Evolutionary conservation across 2,329 filamentous ascomycete genomes (phyloP).

Genomic region (Neocatenulostroma microsporum): DNA sequence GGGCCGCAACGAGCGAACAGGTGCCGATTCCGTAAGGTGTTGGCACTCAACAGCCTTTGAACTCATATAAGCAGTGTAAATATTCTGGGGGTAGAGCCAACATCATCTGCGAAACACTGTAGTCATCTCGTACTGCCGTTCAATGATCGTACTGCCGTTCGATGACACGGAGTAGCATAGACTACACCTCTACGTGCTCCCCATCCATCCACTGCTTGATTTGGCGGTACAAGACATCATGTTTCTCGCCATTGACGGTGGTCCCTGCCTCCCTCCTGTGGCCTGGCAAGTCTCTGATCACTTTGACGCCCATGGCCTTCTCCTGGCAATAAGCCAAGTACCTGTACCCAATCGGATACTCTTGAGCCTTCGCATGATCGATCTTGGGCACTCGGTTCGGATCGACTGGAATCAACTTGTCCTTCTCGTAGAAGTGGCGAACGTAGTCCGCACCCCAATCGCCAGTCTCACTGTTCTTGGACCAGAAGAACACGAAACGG

Average conservation of each 20-base stretch:
- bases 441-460: constrained; percentile 42
- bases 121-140: too few relatives aligned
- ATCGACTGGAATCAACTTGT: constrained; percentile 41
- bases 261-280: constrained; percentile 32
- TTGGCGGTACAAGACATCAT: constrained; percentile 40
- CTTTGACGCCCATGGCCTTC: constrained; percentile 39
- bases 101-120: too few relatives aligned
- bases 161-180: too few relatives aligned
- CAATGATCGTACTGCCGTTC: too few relatives aligned
- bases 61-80: too few relatives aligned
- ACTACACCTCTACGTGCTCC: too few relatives aligned
- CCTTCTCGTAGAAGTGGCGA: constrained; percentile 47
- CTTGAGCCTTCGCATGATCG: constrained; percentile 33
- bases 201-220: constrained; percentile 41
- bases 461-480: constrained; percentile 10
- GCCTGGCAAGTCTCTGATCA: constrained; percentile 40
- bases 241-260: constrained; percentile 34
- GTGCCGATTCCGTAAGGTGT: too few relatives aligned
- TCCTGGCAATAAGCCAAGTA: constrained; percentile 39
- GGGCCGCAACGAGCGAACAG: too few relatives aligned
- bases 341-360: constrained; percentile 40
- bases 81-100: too few relatives aligned
- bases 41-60: too few relatives aligned
- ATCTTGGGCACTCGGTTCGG: constrained; percentile 36
- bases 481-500: constrained; percentile 21